Evolutionary conservation across 805 yeast genomes (phyloP), one percentile per base, ranked within the genome.

Genomic region (Candida xyloterini): DNA sequence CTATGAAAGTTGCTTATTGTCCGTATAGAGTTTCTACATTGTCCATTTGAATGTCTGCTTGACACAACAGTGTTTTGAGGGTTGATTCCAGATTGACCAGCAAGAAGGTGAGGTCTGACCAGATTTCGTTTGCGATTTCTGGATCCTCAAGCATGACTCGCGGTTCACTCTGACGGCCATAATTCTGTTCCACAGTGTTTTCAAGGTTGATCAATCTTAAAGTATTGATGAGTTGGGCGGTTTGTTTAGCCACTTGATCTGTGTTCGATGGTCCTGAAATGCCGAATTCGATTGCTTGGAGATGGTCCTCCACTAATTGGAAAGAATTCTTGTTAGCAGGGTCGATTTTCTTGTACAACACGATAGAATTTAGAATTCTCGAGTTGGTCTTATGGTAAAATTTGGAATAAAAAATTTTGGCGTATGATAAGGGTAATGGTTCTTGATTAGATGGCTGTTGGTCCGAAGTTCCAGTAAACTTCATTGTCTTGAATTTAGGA

Each of bases 131-230:
- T 21, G 39, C 37, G 23, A 50, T 43, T 11, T 41, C 45, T 7
- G 44, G 42, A 32, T 50, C 53, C 15, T 29, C 33, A 4, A 50
- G 42, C 53, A 50, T 50, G 24, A 45, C 44, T 16, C 50, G 37
- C n/a, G 50, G 48, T 23, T 47, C 51, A 33, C 51, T 50, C 30
- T 40, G 37, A 27, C 35, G 30, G 14, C 53, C 53, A 33, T 45
- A 50, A 31, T 47, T 50, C 9, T 26, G 21, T 33, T 50, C 53
- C 18, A 45, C 35, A 13, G 40, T 33, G 30, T 47, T 45, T 27
- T 47, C 53, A 13, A 50, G 35, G 28, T 50, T 50, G 35, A 50
- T 37, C 27, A 50, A 42, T 21, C 53, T 38, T 15, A 50, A 40
- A 10, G 22, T 33, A 30, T 47, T 50, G 28, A 50, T 47, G 27